A percentile compares a stretch with the other conserved stretches of the same genome.
phyloP scores from a whole-genome alignment of 768 basidiomycete genomes.

The Lanmaoa pseudosensibilis region DNA sequence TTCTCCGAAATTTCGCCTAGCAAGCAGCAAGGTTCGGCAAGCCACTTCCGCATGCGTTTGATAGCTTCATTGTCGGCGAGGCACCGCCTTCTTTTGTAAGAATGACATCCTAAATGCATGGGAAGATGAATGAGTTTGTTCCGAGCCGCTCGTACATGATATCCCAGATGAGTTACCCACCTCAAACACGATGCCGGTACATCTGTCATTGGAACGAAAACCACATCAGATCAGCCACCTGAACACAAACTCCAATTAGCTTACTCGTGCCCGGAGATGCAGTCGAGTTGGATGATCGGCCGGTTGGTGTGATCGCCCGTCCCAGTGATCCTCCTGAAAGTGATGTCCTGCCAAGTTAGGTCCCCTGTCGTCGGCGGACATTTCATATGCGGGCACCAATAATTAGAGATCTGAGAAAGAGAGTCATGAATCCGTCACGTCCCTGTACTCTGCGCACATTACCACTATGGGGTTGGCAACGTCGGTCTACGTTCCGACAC shows the following conservation, averaged over 20 bases:
- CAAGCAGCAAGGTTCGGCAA: neutral
- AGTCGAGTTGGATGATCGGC: neutral
- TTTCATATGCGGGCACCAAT: constrained; percentile 3
- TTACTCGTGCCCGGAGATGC: neutral
- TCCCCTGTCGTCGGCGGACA: neutral
- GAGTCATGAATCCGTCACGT: neutral
- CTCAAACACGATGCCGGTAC: constrained; percentile 7
- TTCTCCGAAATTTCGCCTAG: neutral
- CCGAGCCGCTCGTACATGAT: neutral
- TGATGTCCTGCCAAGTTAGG: constrained; percentile 8
- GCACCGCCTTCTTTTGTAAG: constrained; percentile 1
- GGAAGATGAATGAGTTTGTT: neutral
- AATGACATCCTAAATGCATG: constrained; percentile 2
- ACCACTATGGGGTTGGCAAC: constrained; percentile 12
- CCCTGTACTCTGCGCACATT: neutral
- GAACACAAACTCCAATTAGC: neutral
- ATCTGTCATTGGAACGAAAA: neutral
- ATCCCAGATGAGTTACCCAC: neutral
- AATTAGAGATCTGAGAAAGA: neutral
- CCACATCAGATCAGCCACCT: neutral
- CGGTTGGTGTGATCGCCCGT: constrained; percentile 2
- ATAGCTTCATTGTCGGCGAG: neutral
- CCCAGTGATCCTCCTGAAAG: constrained; percentile 6
- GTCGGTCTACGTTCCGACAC: neutral
- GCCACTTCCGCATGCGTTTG: constrained; percentile 10